A percentile compares a stretch with the other conserved stretches of the same genome.
Evolutionary conservation across 2,329 filamentous ascomycete species (phyloP).

Genomic region (Diplodia intermedia): DNA sequence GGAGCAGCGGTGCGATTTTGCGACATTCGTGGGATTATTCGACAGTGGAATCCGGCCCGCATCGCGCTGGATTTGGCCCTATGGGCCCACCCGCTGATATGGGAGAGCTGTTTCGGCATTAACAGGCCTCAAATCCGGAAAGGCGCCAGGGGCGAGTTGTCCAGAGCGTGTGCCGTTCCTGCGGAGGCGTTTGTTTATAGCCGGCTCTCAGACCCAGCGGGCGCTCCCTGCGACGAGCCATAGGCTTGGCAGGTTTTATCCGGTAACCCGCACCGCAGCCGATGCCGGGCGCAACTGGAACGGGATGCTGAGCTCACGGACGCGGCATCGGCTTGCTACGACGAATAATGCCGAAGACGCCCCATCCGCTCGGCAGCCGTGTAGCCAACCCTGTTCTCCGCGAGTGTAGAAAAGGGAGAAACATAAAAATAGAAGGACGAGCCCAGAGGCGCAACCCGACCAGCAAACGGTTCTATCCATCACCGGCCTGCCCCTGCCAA

Average conservation of each 20-base stretch:
- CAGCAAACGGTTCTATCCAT: constrained; percentile 7
- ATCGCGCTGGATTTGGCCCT: constrained; percentile 4
- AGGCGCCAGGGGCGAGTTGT: background rate
- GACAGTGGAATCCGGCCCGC: background rate
- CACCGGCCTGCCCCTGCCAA: background rate
- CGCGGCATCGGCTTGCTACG: constrained; percentile 4
- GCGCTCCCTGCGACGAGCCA: constrained; percentile 24
- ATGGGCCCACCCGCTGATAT: background rate
- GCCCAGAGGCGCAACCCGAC: background rate
- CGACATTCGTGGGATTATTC: constrained; percentile 23
- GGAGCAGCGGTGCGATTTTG: background rate
- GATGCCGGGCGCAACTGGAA: background rate
- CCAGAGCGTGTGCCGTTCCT: background rate
- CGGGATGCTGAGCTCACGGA: constrained; percentile 19
- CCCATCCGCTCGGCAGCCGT: background rate
- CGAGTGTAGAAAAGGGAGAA: too few species aligned
- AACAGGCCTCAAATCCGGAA: background rate
- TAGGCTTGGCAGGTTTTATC: constrained; percentile 13
- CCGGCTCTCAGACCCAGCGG: background rate
- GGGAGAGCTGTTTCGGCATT: background rate
- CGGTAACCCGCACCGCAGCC: constrained; percentile 20
- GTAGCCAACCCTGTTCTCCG: background rate
- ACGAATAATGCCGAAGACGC: constrained; percentile 16
- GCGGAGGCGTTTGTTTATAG: constrained; percentile 24
- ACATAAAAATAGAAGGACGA: background rate